Evolutionary conservation across 2,329 filamentous ascomycete species (phyloP).

Genomic region (Fusarium sp.): DNA sequence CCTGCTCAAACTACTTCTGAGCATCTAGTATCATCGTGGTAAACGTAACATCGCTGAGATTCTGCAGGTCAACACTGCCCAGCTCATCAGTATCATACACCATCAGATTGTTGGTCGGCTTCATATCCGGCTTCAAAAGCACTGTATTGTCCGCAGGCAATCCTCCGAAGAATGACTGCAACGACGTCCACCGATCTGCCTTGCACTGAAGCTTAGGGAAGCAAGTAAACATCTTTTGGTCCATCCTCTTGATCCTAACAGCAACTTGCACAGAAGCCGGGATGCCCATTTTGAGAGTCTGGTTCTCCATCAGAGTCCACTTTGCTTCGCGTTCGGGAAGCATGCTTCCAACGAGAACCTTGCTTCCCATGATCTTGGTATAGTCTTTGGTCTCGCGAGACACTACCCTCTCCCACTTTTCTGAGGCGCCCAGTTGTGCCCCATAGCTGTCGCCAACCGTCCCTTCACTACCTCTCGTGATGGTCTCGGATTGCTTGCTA

Average conservation of each 20-base stretch:
- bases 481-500: background rate
- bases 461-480: background rate
- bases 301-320: constrained; percentile 27
- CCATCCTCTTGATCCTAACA: background rate
- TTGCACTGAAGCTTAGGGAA: background rate
- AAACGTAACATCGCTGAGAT: constrained; percentile 6
- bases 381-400: constrained; percentile 9
- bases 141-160: constrained; percentile 1
- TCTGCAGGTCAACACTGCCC: constrained; percentile 4
- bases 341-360: constrained; percentile 6
- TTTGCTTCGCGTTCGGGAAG: constrained; percentile 5
- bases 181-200: background rate
- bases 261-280: constrained; percentile 11
- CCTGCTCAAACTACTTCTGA: background rate
- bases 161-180: background rate
- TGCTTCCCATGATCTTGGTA: background rate
- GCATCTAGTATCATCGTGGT: constrained; percentile 4
- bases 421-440: background rate
- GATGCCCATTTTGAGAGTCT: constrained; percentile 5
- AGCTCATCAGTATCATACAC: background rate
- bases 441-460: background rate
- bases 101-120: background rate
- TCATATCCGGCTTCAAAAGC: background rate
- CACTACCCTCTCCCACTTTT: constrained; percentile 7
- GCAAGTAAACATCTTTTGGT: background rate